Conservation (phyloP, 176 grass and related monocot genomes). For the Oryza longistaminata region DNA sequence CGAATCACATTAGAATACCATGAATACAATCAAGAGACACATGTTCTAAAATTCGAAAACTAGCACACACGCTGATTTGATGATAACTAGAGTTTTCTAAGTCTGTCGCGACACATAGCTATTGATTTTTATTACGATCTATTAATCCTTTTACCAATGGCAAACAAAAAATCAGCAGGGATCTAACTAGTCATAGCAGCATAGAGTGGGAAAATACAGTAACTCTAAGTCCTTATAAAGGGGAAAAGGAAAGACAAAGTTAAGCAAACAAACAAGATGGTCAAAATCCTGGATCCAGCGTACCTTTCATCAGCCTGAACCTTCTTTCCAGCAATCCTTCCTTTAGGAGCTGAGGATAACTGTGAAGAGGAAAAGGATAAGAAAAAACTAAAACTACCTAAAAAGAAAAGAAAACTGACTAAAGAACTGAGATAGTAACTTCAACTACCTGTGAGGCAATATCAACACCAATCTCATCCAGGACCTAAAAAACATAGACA, state of each 20-base stretch:
- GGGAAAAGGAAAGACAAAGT: neutral
- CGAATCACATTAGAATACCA: neutral
- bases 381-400: constrained; percentile 7
- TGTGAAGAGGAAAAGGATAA: constrained; percentile 34
- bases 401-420: constrained; percentile 21
- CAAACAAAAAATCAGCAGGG: neutral
- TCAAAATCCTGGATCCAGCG: neutral
- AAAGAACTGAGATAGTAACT: constrained; percentile 17
- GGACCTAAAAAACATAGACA: constrained; percentile 66
- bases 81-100: constrained; percentile 6
- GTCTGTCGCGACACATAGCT: neutral
- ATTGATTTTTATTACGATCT: neutral
- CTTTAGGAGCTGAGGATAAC: constrained; percentile 92
- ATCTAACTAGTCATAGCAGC: constrained; percentile 20
- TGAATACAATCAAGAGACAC: neutral
- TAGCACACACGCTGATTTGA: neutral
- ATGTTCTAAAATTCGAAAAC: neutral
- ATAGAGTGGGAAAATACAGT: constrained; percentile 17
- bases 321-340: constrained; percentile 82
- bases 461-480: constrained; percentile 97
- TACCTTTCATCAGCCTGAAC: constrained; percentile 79
- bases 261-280: constrained; percentile 15
- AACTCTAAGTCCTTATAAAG: neutral
- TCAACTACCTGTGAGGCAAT: constrained; percentile 85
- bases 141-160: neutral